These are phyloP conservation scores for Pseudogymnoascus sp. DNA, from an alignment of 2,329 filamentous ascomycete species.

Conservation along the genomic window DNA sequence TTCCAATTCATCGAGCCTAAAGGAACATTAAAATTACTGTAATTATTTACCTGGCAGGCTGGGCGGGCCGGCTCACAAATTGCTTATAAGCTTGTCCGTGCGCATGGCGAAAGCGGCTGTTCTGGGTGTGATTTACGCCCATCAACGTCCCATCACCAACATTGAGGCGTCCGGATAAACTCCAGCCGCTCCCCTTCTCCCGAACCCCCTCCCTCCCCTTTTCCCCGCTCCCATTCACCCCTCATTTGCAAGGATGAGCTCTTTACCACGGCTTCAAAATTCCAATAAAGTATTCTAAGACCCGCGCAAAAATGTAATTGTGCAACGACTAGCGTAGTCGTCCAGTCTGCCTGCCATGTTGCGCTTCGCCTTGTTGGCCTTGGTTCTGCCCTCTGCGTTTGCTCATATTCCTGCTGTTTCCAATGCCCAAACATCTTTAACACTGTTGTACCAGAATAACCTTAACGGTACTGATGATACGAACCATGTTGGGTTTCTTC, in stretches of 20 bases:
- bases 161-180: background rate
- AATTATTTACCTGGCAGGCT: background rate
- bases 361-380: background rate
- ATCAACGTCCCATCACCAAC: background rate
- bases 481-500: conserved; percentile 44
- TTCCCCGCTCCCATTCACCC: background rate
- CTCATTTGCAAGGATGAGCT: background rate
- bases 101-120: background rate
- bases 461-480: conserved; percentile 44
- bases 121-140: background rate
- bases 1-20: background rate
- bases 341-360: background rate
- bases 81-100: background rate
- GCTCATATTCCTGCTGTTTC: conserved; percentile 8
- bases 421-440: conserved; percentile 39
- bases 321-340: background rate
- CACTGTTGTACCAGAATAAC: conserved; percentile 47
- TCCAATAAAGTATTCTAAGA: background rate
- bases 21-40: background rate
- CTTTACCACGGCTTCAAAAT: background rate
- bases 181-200: background rate
- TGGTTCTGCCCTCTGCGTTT: background rate
- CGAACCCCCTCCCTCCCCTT: background rate
- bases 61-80: background rate
- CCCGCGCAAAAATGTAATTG: background rate